These are phyloP conservation scores for Boletus reticuloceps DNA, from an alignment of 768 basidiomycete species.

Conservation along the genomic window DNA sequence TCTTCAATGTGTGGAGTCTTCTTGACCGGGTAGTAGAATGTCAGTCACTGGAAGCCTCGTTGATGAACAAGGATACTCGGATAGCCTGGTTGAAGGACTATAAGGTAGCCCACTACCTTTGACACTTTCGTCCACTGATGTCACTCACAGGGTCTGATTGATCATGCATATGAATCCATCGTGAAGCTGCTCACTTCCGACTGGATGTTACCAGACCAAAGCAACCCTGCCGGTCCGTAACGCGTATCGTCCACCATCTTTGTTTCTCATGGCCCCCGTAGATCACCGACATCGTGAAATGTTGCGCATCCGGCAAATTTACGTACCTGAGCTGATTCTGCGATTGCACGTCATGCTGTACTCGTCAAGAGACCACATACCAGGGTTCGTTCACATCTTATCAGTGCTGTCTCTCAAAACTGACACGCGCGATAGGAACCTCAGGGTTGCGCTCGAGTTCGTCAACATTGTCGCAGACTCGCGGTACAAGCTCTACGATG, in stretches of 20 bases:
- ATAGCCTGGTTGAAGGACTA: conserved; percentile 65
- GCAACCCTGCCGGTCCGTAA: conserved; percentile 35
- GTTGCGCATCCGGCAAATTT: conserved; percentile 80
- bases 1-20: conserved; percentile 73
- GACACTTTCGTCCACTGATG: neutral
- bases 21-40: conserved; percentile 60
- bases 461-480: conserved; percentile 89
- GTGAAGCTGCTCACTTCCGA: conserved; percentile 72
- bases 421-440: conserved; percentile 49
- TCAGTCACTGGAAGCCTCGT: conserved; percentile 52
- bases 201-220: conserved; percentile 65
- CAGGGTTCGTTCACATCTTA: conserved; percentile 51
- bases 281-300: conserved; percentile 65
- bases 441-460: conserved; percentile 71
- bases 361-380: conserved; percentile 58
- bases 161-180: conserved; percentile 62
- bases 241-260: neutral
- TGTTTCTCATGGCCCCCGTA: conserved; percentile 30
- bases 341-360: conserved; percentile 75
- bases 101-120: conserved; percentile 36
- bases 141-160: conserved; percentile 49
- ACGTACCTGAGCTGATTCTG: conserved; percentile 86
- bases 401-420: neutral
- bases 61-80: conserved; percentile 58
- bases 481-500: conserved; percentile 79